Evolutionary conservation across 2,329 filamentous ascomycete species (phyloP).

Genomic region (Sphaerulina musiva): DNA sequence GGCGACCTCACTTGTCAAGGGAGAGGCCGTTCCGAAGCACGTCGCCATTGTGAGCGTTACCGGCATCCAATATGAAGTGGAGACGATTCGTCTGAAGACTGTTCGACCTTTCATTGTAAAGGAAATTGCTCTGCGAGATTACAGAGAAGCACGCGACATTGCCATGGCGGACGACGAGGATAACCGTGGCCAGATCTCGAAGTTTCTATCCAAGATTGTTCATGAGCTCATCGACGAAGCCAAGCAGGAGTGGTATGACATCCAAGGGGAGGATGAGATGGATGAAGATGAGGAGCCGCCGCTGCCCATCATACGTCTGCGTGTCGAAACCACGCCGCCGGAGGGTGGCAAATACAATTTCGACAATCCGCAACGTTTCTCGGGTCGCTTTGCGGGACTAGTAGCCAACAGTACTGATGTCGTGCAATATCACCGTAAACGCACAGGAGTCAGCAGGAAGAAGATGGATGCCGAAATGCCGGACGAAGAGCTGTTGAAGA

Average conservation of each 20-base stretch:
- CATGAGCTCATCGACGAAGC: slow-evolving; percentile 84
- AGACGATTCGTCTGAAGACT: slow-evolving; percentile 76
- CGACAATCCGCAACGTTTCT: slow-evolving; percentile 94
- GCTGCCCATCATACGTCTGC: slow-evolving; percentile 76
- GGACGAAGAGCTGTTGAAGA: slow-evolving; percentile 53
- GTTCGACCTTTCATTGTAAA: slow-evolving; percentile 86
- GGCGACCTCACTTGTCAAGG: slow-evolving; percentile 82
- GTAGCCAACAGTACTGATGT: slow-evolving; percentile 94
- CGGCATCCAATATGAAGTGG: slow-evolving; percentile 70
- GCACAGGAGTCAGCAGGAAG: slow-evolving; percentile 49
- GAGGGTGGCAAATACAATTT: slow-evolving; percentile 81
- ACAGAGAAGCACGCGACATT: slow-evolving; percentile 68
- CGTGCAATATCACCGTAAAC: slow-evolving; percentile 86
- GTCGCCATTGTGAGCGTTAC: slow-evolving; percentile 79
- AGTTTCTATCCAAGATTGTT: slow-evolving; percentile 68
- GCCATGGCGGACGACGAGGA: slow-evolving; percentile 68
- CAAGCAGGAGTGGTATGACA: slow-evolving; percentile 68
- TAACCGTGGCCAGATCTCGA: slow-evolving; percentile 59
- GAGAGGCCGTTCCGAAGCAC: slow-evolving; percentile 86
- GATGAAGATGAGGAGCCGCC: slow-evolving; percentile 58
- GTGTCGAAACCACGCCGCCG: slow-evolving; percentile 81
- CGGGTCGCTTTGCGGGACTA: slow-evolving; percentile 79
- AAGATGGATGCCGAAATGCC: slow-evolving; percentile 53
- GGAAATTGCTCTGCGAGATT: slow-evolving; percentile 70
- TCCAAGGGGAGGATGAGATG: slow-evolving; percentile 51